Percentiles rank a stretch among this genome's conserved stretches.
Evolutionary conservation across 2,329 filamentous ascomycete species (phyloP).

Genomic region (Metarhizium humberi): DNA sequence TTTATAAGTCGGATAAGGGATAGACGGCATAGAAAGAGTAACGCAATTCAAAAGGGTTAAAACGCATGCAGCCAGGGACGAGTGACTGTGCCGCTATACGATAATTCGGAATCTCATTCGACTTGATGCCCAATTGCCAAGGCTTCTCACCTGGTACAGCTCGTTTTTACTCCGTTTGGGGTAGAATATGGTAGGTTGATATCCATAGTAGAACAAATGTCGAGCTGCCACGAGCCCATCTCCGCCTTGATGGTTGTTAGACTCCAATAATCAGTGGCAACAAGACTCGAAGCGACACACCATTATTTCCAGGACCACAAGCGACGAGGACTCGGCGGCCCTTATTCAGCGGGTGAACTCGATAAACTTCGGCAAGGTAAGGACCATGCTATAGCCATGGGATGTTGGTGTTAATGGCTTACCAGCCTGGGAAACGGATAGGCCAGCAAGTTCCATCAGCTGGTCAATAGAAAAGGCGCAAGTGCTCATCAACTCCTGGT

Average conservation of each 20-base stretch:
- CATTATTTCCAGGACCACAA: constrained; percentile 78
- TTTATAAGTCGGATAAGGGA: background rate
- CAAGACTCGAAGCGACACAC: constrained; percentile 22
- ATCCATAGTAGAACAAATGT: constrained; percentile 87
- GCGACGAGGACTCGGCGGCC: constrained; percentile 73
- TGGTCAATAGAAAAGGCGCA: constrained; percentile 90
- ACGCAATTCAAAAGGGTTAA: background rate
- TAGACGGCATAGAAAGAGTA: constrained; percentile 2
- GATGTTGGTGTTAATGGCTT: constrained; percentile 11
- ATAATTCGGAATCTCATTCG: background rate
- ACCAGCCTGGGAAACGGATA: constrained; percentile 89
- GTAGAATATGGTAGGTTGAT: constrained; percentile 81
- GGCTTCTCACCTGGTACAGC: constrained; percentile 61
- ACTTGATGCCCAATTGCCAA: background rate
- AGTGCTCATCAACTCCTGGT: constrained; percentile 86
- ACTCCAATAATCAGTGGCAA: background rate
- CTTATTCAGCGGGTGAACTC: constrained; percentile 64
- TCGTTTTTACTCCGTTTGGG: constrained; percentile 88
- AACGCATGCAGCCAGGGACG: background rate
- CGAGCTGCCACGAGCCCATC: constrained; percentile 92
- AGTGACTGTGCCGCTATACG: background rate
- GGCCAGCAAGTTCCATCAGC: constrained; percentile 90
- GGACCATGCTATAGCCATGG: background rate
- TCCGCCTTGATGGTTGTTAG: constrained; percentile 52
- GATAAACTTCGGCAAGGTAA: constrained; percentile 52